Percentiles rank a stretch among this genome's conserved stretches.
Evolutionary conservation across 768 basidiomycete species (phyloP).

Genomic region (Tylopilus plumbeoviolaceoides): DNA sequence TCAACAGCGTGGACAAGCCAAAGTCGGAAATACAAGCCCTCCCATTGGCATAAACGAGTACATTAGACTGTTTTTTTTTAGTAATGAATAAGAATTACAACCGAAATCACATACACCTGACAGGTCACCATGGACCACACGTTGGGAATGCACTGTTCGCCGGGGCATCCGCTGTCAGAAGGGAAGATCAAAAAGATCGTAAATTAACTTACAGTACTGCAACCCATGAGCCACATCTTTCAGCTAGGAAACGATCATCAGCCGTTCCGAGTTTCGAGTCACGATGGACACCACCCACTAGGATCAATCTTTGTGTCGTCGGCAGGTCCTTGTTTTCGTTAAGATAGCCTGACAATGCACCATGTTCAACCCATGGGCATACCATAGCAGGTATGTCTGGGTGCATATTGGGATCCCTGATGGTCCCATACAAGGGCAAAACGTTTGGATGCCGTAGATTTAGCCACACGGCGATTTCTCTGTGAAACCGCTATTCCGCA

Average conservation of each 20-base stretch:
- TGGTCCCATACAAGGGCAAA: not conserved
- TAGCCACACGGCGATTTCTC: not conserved
- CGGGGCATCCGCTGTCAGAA: not conserved
- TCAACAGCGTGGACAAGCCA: constrained; percentile 3
- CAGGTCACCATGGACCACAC: not conserved
- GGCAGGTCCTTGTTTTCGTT: not conserved
- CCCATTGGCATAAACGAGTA: not conserved
- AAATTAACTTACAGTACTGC: not conserved
- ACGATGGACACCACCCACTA: not conserved
- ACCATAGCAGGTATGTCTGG: not conserved
- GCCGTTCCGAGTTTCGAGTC: not conserved
- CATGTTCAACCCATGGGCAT: not conserved
- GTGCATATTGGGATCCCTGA: not conserved
- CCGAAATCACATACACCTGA: not conserved
- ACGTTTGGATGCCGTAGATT: not conserved
- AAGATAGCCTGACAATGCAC: not conserved
- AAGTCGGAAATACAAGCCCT: constrained; percentile 6
- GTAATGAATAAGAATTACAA: not conserved
- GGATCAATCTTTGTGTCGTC: not conserved
- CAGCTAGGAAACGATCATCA: not conserved
- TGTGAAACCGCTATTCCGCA: not conserved
- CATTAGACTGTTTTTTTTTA: not conserved
- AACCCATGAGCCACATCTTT: not conserved
- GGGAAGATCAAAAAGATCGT: not conserved
- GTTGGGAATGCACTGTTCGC: not conserved